Conservation (phyloP, 2,329 filamentous ascomycete genomes). For the Penicillium olsonii region DNA sequence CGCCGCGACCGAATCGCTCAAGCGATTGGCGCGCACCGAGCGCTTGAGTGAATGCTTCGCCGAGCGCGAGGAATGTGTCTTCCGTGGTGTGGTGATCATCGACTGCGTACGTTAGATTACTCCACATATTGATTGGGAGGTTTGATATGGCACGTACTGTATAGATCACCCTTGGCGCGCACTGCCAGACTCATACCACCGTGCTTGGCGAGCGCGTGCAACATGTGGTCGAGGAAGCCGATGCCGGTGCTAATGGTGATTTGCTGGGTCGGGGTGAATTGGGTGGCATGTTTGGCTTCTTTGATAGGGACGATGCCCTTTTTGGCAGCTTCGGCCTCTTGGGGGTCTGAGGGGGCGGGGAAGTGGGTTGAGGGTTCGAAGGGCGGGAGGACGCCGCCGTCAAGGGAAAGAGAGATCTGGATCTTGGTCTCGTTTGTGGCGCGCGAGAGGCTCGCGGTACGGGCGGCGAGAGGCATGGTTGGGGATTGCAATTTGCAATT, state of each 20-base stretch:
- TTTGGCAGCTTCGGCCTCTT: conserved; percentile 51
- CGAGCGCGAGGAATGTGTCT: conserved; percentile 90
- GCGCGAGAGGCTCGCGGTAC: conserved; percentile 77
- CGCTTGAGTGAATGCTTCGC: conserved; percentile 77
- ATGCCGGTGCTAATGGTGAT: conserved; percentile 92
- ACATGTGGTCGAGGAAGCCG: conserved; percentile 98
- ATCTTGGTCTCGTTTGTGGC: conserved; percentile 99
- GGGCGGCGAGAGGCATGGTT: conserved; percentile 52
- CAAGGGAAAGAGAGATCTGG: conserved; percentile 85
- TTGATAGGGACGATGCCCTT: conserved; percentile 44
- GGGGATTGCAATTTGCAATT: background rate
- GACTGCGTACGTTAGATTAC: conserved; percentile 54
- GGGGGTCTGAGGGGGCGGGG: conserved; percentile 62
- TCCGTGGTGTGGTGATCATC: conserved; percentile 99
- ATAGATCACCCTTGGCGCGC: conserved; percentile 81
- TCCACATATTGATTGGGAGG: background rate
- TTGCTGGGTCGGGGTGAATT: conserved; percentile 78
- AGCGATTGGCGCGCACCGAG: conserved; percentile 78
- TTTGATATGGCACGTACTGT: conserved; percentile 62
- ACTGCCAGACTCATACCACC: conserved; percentile 88
- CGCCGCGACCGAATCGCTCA: conserved; percentile 86
- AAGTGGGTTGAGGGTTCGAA: conserved; percentile 52
- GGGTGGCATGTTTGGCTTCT: conserved; percentile 72
- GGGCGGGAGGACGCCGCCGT: conserved; percentile 69
- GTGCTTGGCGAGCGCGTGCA: conserved; percentile 95